Conservation (phyloP, 164 flowering plant genomes). For the Brasenia schreberi region DNA sequence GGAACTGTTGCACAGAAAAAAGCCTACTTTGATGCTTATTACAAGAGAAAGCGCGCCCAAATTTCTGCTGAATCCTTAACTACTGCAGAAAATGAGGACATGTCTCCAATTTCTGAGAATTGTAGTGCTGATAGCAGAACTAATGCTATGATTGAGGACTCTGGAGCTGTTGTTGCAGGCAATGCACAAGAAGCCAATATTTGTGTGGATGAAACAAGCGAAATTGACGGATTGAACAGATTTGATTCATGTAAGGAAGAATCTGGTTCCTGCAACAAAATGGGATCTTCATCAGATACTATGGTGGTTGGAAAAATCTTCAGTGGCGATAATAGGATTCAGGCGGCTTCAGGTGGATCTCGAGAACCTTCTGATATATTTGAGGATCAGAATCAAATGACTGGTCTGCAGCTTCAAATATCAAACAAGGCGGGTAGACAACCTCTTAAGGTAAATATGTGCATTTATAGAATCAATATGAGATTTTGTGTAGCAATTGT, state of each 20-base stretch:
- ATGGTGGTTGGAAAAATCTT: background rate
- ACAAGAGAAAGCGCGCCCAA: conserved; percentile 46
- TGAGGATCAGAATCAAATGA: background rate
- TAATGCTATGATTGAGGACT: background rate
- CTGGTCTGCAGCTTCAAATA: background rate
- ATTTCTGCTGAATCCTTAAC: conserved; percentile 38
- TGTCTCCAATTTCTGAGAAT: background rate
- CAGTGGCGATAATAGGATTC: background rate
- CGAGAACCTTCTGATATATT: background rate
- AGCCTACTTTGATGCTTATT: conserved; percentile 84
- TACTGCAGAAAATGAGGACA: conserved; percentile 12
- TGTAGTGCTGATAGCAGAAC: background rate
- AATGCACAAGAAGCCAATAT: background rate
- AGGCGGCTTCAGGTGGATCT: background rate
- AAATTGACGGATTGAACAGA: background rate
- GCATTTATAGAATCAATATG: too few relatives aligned
- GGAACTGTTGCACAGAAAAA: conserved; percentile 83
- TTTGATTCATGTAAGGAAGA: background rate
- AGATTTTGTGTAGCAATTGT: too few relatives aligned
- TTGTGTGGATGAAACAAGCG: background rate
- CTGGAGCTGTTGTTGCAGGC: background rate
- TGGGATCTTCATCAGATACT: background rate
- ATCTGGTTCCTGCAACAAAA: background rate
- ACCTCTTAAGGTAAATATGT: background rate
- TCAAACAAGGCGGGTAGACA: background rate